phyloP scores from a whole-genome alignment of 2,329 filamentous ascomycete genomes.

The Venturia nashicola region DNA sequence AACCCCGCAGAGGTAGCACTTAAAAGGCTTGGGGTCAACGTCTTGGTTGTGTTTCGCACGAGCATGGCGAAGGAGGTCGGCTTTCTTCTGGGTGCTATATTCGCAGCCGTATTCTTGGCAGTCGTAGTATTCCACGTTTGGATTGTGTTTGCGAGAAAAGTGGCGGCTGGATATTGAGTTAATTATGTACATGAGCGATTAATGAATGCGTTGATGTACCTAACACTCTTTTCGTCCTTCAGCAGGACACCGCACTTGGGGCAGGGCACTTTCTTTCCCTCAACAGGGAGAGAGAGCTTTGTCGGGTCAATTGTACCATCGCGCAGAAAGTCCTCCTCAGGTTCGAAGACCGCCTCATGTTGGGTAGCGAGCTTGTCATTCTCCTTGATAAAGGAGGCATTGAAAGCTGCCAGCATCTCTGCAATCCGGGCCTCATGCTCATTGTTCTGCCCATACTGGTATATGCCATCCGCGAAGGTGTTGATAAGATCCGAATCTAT shows the following conservation, averaged over 20 bases:
- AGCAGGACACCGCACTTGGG: neutral
- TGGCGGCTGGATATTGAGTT: neutral
- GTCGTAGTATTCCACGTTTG: neutral
- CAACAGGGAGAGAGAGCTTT: neutral
- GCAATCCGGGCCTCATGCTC: neutral
- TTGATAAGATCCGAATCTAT: neutral
- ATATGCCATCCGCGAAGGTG: neutral
- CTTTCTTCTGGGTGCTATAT: neutral
- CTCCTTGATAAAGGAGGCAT: neutral
- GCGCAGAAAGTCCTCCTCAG: neutral
- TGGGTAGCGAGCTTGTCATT: neutral
- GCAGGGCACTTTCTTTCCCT: neutral
- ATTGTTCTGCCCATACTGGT: neutral
- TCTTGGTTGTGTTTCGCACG: neutral
- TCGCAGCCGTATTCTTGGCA: neutral
- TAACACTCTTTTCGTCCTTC: neutral
- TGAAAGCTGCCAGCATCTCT: neutral
- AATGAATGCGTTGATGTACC: neutral
- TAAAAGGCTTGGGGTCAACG: neutral
- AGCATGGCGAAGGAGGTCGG: neutral
- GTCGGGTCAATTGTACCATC: neutral
- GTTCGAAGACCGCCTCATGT: neutral
- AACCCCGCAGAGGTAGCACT: neutral
- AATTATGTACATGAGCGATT: neutral
- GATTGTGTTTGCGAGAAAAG: neutral